Percentiles rank a stretch among this genome's conserved stretches.
These are phyloP conservation scores for Verbena officinalis DNA, from an alignment of 257 asterid species.

Conservation along the genomic window DNA sequence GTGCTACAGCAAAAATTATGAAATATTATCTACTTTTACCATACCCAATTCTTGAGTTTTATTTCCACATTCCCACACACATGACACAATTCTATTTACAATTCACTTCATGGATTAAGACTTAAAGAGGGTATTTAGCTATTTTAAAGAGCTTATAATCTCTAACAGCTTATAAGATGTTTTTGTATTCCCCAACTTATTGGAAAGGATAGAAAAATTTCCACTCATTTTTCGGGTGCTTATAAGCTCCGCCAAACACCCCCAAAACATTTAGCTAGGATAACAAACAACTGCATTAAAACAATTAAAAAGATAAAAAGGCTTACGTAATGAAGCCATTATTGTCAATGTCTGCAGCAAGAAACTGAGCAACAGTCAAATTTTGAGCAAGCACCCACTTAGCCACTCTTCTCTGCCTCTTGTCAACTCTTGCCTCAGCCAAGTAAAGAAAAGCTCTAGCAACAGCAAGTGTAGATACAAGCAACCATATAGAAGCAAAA, in stretches of 20 bases:
- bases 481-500: conserved; percentile 95
- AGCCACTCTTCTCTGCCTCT: conserved; percentile 82
- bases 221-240: too few relatives aligned
- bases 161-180: too few relatives aligned
- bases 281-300: neutral
- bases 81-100: neutral
- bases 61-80: neutral
- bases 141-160: too few relatives aligned
- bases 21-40: neutral
- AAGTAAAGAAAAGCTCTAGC: conserved; percentile 97
- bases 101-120: neutral
- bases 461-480: conserved; percentile 92
- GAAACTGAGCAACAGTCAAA: conserved; percentile 96
- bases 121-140: too few relatives aligned
- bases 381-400: conserved; percentile 92
- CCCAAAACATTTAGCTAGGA: neutral
- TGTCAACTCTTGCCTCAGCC: conserved; percentile 95
- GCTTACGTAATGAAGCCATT: conserved; percentile 81
- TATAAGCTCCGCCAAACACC: too few relatives aligned
- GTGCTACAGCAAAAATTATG: neutral
- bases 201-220: too few relatives aligned
- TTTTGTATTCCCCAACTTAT: too few relatives aligned
- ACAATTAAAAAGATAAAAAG: conserved; percentile 9
- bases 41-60: conserved; percentile 13
- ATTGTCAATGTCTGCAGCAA: conserved; percentile 93